Evolutionary conservation across 805 yeast genomes (phyloP).

Genomic region (Candida xiaguanensis): DNA sequence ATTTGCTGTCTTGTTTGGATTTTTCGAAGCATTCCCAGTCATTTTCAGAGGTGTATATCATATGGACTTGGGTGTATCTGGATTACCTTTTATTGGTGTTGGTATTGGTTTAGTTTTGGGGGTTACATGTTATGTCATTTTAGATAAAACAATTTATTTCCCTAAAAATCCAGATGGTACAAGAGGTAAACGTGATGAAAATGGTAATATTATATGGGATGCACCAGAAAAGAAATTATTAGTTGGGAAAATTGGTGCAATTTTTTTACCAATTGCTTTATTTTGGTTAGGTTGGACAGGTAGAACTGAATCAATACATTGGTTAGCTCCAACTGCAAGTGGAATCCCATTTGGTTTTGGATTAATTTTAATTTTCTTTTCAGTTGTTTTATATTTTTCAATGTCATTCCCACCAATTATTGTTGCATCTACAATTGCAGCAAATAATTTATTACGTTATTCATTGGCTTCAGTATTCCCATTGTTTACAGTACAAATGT

Average conservation of each 20-base stretch:
- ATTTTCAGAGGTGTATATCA: constrained; percentile 63
- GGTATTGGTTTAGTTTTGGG: constrained; percentile 65
- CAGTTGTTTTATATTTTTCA: constrained; percentile 65
- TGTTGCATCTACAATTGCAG: constrained; percentile 87
- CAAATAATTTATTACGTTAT: constrained; percentile 78
- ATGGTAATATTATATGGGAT: constrained; percentile 52
- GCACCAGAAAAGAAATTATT: constrained; percentile 60
- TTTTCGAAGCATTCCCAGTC: constrained; percentile 76
- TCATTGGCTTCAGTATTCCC: constrained; percentile 78
- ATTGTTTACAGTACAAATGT: constrained; percentile 82
- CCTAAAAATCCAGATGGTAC: constrained; percentile 62
- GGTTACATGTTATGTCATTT: constrained; percentile 43
- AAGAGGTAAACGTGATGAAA: constrained; percentile 48
- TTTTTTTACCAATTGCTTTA: constrained; percentile 61
- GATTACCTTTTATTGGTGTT: constrained; percentile 68
- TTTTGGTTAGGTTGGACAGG: constrained; percentile 87
- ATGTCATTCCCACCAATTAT: constrained; percentile 69
- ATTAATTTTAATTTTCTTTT: constrained; percentile 65
- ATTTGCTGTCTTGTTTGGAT: constrained; percentile 74
- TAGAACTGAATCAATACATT: constrained; percentile 49
- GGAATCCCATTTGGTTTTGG: constrained; percentile 82
- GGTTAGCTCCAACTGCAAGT: constrained; percentile 74
- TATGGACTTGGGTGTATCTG: constrained; percentile 60
- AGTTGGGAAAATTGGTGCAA: constrained; percentile 63
- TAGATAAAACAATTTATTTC: constrained; percentile 50